Conservation (phyloP, 139 green algal genomes). For the Astrephomene gubernaculifera region DNA sequence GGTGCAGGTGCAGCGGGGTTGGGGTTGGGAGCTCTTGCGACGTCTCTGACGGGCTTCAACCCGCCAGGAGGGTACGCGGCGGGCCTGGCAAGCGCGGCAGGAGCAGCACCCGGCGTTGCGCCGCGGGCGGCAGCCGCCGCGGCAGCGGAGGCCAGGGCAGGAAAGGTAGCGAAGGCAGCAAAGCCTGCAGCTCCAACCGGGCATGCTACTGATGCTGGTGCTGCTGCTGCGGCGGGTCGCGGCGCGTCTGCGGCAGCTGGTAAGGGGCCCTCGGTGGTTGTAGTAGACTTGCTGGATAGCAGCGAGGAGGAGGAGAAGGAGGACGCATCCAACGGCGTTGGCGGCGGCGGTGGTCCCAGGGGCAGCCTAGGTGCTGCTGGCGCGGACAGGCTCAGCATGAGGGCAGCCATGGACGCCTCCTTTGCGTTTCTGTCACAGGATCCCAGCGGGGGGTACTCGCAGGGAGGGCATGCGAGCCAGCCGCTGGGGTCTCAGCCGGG, state of each 20-base stretch:
- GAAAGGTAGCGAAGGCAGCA: background rate
- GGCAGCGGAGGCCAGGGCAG: background rate
- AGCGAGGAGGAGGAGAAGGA: background rate
- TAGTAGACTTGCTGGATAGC: slow-evolving; percentile 24
- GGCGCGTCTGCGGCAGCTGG: background rate
- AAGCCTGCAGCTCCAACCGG: background rate
- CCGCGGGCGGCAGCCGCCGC: background rate
- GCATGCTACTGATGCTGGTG: background rate
- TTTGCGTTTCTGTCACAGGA: background rate
- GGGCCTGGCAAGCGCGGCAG: background rate
- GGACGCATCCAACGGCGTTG: background rate
- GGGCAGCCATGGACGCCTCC: background rate
- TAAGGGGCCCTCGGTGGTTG: background rate
- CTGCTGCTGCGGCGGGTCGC: background rate
- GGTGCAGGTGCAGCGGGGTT: background rate
- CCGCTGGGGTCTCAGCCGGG: background rate
- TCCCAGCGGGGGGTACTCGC: background rate
- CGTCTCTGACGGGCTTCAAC: background rate
- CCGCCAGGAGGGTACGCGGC: background rate
- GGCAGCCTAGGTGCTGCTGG: background rate
- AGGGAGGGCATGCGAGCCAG: background rate
- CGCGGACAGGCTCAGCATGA: too few relatives aligned
- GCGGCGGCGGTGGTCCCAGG: background rate
- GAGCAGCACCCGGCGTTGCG: background rate
- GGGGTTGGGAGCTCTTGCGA: too few relatives aligned